A percentile compares a stretch with the other conserved stretches of the same genome.
These are phyloP conservation scores for Medicago lupulina DNA, from an alignment of 306 rosid genomes.

Conservation along the genomic window DNA sequence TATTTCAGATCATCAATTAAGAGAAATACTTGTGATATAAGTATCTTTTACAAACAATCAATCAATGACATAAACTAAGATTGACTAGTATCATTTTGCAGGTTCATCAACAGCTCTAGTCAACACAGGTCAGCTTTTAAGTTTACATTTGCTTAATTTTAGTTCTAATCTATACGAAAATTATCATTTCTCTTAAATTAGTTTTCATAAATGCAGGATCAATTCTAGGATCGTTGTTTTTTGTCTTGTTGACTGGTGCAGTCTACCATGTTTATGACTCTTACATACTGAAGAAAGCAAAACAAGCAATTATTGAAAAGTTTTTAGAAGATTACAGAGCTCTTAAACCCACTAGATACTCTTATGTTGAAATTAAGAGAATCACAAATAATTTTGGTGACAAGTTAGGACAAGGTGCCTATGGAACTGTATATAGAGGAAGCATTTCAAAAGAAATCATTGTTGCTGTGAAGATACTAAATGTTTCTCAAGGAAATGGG, in stretches of 20 bases:
- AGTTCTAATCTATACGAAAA: background rate
- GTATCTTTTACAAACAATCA: too few relatives aligned
- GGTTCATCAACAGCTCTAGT: constrained; percentile 25
- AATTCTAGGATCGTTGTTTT: background rate
- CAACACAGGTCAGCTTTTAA: constrained; percentile 42
- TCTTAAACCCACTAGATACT: constrained; percentile 50
- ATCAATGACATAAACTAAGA: background rate
- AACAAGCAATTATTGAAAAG: constrained; percentile 28
- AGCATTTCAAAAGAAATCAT: constrained; percentile 21
- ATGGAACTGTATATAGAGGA: constrained; percentile 49
- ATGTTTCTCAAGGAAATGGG: constrained; percentile 29
- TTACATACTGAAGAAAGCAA: constrained; percentile 13
- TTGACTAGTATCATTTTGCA: constrained; percentile 20
- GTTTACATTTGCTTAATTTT: background rate
- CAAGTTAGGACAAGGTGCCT: constrained; percentile 50
- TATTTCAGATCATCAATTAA: too few relatives aligned
- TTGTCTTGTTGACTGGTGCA: background rate
- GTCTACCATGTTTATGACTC: background rate
- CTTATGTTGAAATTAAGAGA: constrained; percentile 42
- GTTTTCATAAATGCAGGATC: constrained; percentile 33
- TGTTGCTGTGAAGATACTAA: constrained; percentile 46
- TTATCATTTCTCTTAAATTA: background rate
- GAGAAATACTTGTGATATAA: too few relatives aligned
- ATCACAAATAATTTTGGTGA: constrained; percentile 17
- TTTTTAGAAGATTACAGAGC: constrained; percentile 55